Evolutionary conservation across 2,329 filamentous ascomycete species (phyloP), one percentile per base, ranked within the genome.

Genomic region (Polychaeton citri): DNA sequence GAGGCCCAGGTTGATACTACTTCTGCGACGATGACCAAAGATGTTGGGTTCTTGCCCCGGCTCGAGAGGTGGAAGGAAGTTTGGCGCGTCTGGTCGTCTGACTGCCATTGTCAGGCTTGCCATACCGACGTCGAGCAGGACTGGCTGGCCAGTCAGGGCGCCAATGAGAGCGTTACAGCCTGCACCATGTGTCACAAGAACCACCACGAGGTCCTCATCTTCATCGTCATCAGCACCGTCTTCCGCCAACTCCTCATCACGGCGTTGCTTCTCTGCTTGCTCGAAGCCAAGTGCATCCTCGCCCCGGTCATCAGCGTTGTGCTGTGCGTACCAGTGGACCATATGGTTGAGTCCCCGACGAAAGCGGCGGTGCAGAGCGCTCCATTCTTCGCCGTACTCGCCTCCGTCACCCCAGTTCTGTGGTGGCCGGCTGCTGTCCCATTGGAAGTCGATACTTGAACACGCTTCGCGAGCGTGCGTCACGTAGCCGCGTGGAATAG

Each of bases 111-210:
- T 95, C 33, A 98, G 68, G 3, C 87, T 94, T 1, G 88, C 83
- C 61, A 93, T 82, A 19, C 79, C 80, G 12, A 96, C 81, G 53
- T 96, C 87, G 51, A 93, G 75, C 10, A 98, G 69, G 0, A 93
- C 86, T 0, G 90, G 88, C 51, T 94, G 82, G 41, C 88, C 82
- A 0, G 87, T 92, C 44, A 98, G 73, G 18, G 86, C 86, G 9
- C 88, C 86, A 43, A 98, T 87, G 31, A 98, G 62, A 2, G 90
- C 90, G 61, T 98, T 98, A 61, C 88, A 94, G 26, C 90, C 90
- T 10, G 90, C 90, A 17, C 88, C 88, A 53, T 98, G 90, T 0
- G 90, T 94, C 16, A 98, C 81, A 6, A 98, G 63, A 28, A 98
- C 69, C 12, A 98, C 65, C 2, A 96, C 78, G 2, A 86, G 72